Evolutionary conservation across 805 yeast species (phyloP), one percentile per base, ranked within the genome.

Genomic region (Barnettozyma wickerhamii): DNA sequence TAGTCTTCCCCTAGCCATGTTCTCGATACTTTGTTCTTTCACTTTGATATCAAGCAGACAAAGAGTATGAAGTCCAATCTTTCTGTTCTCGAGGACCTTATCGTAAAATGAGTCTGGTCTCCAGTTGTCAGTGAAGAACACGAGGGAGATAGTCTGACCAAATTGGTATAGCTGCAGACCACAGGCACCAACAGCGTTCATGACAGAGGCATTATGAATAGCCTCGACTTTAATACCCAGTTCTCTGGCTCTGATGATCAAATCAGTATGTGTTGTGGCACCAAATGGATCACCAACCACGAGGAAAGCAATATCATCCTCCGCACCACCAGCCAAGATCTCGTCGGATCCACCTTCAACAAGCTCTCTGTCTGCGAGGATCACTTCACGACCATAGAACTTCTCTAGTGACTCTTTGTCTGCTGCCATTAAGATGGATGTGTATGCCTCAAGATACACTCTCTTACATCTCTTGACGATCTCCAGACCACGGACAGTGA

Each of bases 271-370:
- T 1, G 99, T 91, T 5, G 99, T 91, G 24, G 99, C 99, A 26
- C 99, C 99, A 58, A 88, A 91, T 26, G 91, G 95, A 62, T 91
- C 99, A 27, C 99, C 99, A 20, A 91, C 99, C 17, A 93, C 99
- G 48, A 93, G 71, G 52, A 91, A 89, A 0, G 97, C 98, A 59
- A 91, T 74, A 59, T 93, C 96, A 41, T 84, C 91, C 18, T 64
- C 70, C 24, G 84, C 77, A 2, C 95, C 96, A 45, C 77, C 80
- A 17, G 69, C 83, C 48, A 91, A 69, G 45, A 91, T 93, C 30
- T 75, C 72, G 55, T 90, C 98, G 20, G 93, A 80, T 7, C 91
- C 95, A 41, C 82, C 71, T 59, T 91, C 99, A 18, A 91, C 99
- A 51, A 91, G 69, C 58, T 93, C 98, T 64, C 99, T 75, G 57